Evolutionary conservation across 345 rosid species (phyloP).

Genomic region (Ceriops tagal): DNA sequence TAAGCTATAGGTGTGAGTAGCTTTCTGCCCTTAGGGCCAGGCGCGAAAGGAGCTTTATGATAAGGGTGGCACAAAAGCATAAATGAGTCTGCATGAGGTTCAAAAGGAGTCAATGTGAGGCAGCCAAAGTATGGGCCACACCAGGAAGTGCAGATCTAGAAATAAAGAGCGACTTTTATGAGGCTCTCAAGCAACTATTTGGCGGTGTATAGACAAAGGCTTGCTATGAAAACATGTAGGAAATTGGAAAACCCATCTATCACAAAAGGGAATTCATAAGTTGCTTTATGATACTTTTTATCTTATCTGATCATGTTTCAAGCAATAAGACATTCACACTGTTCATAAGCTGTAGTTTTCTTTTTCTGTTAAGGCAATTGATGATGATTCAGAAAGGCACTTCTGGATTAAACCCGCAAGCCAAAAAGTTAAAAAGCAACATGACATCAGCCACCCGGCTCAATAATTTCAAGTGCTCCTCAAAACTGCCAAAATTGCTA

Average conservation of each 20-base stretch:
- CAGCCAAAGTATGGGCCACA: conserved; percentile 19
- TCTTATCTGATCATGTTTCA: conserved; percentile 27
- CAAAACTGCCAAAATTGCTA: conserved; percentile 18
- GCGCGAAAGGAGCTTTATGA: not conserved
- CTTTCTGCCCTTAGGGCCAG: not conserved
- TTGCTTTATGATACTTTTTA: conserved; percentile 20
- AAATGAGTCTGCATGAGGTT: not conserved
- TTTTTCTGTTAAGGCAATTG: conserved; percentile 24
- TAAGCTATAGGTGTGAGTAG: not conserved
- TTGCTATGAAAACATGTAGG: not conserved
- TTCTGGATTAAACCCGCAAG: conserved; percentile 30
- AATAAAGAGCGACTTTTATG: conserved; percentile 12
- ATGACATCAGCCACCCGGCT: conserved; percentile 24
- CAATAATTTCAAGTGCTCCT: conserved; percentile 19
- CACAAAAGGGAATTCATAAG: conserved; percentile 17
- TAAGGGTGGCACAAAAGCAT: not conserved
- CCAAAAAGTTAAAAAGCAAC: conserved; percentile 26
- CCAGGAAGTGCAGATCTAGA: conserved; percentile 14
- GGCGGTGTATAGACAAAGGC: conserved; percentile 16
- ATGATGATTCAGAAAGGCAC: conserved; percentile 35
- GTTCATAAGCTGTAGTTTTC: conserved; percentile 15
- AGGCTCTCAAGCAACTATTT: conserved; percentile 19
- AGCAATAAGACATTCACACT: conserved; percentile 21
- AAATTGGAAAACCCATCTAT: conserved; percentile 13
- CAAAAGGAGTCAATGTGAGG: conserved; percentile 27